Conservation (phyloP, 192 early-diverging fungal genomes). For the Lobosporangium transversale region DNA sequence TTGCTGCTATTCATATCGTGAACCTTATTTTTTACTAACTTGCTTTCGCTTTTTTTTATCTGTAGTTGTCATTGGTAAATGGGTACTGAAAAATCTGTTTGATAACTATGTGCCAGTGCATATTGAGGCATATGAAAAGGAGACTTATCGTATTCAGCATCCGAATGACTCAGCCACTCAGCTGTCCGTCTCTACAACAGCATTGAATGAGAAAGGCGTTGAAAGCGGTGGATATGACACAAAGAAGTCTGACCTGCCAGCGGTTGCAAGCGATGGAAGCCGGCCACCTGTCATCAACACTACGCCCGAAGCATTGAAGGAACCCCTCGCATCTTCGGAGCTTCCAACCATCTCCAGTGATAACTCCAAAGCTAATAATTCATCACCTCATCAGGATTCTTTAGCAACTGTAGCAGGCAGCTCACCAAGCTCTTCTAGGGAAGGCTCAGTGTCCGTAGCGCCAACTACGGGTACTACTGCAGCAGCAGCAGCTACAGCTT, state of each 20-base stretch:
- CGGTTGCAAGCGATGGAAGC: not conserved
- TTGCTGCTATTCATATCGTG: no score
- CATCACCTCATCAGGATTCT: not conserved
- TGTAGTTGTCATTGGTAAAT: conserved; percentile 85
- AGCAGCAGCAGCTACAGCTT: not conserved
- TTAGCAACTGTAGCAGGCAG: conserved; percentile 1
- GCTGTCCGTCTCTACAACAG: conserved; percentile 22
- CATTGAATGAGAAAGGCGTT: conserved; percentile 32
- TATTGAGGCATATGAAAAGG: conserved; percentile 61
- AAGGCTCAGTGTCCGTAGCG: conserved; percentile 34
- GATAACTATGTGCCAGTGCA: conserved; percentile 61
- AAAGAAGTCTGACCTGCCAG: conserved; percentile 10
- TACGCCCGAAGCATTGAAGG: conserved; percentile 22
- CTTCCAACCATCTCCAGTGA: conserved; percentile 5
- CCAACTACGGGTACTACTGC: not conserved
- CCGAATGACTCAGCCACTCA: conserved; percentile 22
- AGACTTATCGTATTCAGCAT: conserved; percentile 43
- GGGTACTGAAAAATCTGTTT: conserved; percentile 84
- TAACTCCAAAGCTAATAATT: conserved; percentile 2
- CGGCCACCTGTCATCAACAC: conserved; percentile 40
- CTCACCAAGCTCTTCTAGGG: conserved; percentile 15
- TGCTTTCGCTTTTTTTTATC: no score
- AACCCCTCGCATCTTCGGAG: not conserved
- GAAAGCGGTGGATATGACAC: conserved; percentile 2
- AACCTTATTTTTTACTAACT: no score